Base-by-base conservation (phyloP, 495 filamentous ascomycete species). In the Chaetomium cochliodes region DNA sequence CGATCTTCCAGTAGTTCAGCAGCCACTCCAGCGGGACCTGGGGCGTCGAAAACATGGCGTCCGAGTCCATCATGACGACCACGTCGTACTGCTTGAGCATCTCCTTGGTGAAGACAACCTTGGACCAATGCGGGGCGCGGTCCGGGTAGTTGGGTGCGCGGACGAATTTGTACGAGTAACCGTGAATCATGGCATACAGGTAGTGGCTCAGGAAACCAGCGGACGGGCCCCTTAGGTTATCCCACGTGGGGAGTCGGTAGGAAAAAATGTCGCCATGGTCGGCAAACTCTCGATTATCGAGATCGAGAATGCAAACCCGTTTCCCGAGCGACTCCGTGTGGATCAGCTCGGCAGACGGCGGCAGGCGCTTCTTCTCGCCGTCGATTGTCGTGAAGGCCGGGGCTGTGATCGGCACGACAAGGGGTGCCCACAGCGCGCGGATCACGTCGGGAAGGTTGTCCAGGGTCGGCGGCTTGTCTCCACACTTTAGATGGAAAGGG, bases 11-110 rank as follows among this genome's bases (percentile, higher is more conserved):
- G 72, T 81, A 80, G 72, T 83, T 84, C 20, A 85, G 69, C 30
- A 85, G 74, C 81, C 82, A 85, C 67, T 85, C 82, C 33, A 84
- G 64, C 8, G 82, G 81, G 8, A 85, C 65, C 50, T 85, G 77
- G 46, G 77, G 80, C 58, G 78, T 72, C 42, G 74, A 69, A 63
- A 82, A 79, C 65, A 84, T 74, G 67, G 75, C 76, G 61, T 85
- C 82, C 56, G 77, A 76, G 67, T 85, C 82, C 44, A 83, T 62
- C 76, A 80, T 82, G 59, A 84, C 73, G 41, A 84, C 78, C 13
- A 80, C 74, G 51, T 81, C 74, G 62, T 80, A 82, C n/a, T 76
- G 53, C 54, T 76, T 72, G 46, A 83, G 73, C 1, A 77, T 69
- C 58, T 81, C 73, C 52, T 72, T 70, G 53, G 82, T 81, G 54